Percentiles rank a stretch among this genome's conserved stretches.
Conservation (phyloP, 495 filamentous ascomycete genomes). For the Penicillium desertorum region DNA sequence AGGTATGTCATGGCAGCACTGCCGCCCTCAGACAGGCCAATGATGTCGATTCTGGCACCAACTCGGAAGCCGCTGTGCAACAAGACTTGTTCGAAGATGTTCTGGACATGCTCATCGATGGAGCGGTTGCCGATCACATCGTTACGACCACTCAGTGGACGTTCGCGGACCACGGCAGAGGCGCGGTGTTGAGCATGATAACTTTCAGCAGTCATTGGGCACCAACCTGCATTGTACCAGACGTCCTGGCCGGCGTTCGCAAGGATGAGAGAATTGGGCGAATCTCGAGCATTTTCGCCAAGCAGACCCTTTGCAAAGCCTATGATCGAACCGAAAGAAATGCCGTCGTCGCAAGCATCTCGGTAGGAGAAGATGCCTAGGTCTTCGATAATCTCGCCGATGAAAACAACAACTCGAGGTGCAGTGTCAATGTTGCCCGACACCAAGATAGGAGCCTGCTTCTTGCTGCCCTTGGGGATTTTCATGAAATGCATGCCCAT, state of each 20-base stretch:
- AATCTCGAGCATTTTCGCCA: background rate
- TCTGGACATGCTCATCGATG: slow-evolving; percentile 55
- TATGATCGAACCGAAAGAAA: slow-evolving; percentile 66
- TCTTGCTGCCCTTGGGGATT: slow-evolving; percentile 57
- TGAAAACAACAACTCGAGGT: slow-evolving; percentile 68
- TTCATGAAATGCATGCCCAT: slow-evolving; percentile 35
- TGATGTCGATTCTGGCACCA: slow-evolving; percentile 58
- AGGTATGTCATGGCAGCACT: slow-evolving; percentile 56
- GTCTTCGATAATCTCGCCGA: slow-evolving; percentile 69
- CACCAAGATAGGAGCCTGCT: slow-evolving; percentile 68
- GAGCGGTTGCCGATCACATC: slow-evolving; percentile 50
- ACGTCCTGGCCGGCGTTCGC: slow-evolving; percentile 70
- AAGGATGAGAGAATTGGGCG: slow-evolving; percentile 54
- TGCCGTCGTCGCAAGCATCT: slow-evolving; percentile 54
- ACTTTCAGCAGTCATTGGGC: slow-evolving; percentile 52
- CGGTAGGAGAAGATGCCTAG: slow-evolving; percentile 74
- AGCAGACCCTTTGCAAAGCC: slow-evolving; percentile 57
- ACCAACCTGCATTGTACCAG: slow-evolving; percentile 61
- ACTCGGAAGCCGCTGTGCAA: slow-evolving; percentile 35
- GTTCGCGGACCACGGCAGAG: slow-evolving; percentile 47
- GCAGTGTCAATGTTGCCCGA: slow-evolving; percentile 55
- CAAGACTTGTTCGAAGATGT: slow-evolving; percentile 64
- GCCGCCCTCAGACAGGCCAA: slow-evolving; percentile 58
- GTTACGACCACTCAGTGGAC: slow-evolving; percentile 46
- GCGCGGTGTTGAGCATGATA: slow-evolving; percentile 56